Conservation (phyloP, 2,329 filamentous ascomycete species). For the Monilinia fructicola region DNA sequence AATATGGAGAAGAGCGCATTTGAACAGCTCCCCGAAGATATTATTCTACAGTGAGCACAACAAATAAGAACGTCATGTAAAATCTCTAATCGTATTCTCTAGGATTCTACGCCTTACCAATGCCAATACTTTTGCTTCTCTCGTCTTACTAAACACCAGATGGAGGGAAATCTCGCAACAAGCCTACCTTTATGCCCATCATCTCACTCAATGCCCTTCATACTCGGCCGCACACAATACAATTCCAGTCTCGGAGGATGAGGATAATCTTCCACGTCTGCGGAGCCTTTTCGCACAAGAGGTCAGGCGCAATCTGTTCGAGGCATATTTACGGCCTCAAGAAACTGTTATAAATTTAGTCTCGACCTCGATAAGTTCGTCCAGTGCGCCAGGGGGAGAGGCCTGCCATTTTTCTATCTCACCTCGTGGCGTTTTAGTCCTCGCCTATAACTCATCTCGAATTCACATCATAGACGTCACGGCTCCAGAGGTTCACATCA, state of each 20-base stretch:
- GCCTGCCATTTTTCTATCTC: slow-evolving; percentile 83
- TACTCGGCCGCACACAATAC: slow-evolving; percentile 52
- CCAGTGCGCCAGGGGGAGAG: slow-evolving; percentile 76
- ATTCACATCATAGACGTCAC: slow-evolving; percentile 76
- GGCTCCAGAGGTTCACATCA: slow-evolving; percentile 59
- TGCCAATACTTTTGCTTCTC: slow-evolving; percentile 64
- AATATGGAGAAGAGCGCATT: slow-evolving; percentile 42
- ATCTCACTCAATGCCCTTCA: slow-evolving; percentile 61
- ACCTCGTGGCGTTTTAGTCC: slow-evolving; percentile 68
- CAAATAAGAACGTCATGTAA: slow-evolving; percentile 3
- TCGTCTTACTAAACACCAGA: slow-evolving; percentile 63
- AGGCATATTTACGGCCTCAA: slow-evolving; percentile 69
- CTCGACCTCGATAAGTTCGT: slow-evolving; percentile 80
- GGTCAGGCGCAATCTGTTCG: slow-evolving; percentile 74
- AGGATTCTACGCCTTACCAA: slow-evolving; percentile 63
- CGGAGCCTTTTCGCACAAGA: slow-evolving; percentile 67
- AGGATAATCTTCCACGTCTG: slow-evolving; percentile 56
- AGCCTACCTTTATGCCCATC: slow-evolving; percentile 60
- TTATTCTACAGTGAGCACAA: slow-evolving; percentile 63
- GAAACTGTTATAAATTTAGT: slow-evolving; percentile 75
- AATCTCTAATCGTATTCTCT: slow-evolving; percentile 26
- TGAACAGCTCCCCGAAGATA: slow-evolving; percentile 63
- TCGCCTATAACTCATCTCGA: slow-evolving; percentile 82
- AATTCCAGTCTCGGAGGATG: slow-evolving; percentile 42
- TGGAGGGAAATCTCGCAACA: slow-evolving; percentile 65